Base-by-base conservation (phyloP, 345 rosid species). In the Mallotus nudiflorus region DNA sequence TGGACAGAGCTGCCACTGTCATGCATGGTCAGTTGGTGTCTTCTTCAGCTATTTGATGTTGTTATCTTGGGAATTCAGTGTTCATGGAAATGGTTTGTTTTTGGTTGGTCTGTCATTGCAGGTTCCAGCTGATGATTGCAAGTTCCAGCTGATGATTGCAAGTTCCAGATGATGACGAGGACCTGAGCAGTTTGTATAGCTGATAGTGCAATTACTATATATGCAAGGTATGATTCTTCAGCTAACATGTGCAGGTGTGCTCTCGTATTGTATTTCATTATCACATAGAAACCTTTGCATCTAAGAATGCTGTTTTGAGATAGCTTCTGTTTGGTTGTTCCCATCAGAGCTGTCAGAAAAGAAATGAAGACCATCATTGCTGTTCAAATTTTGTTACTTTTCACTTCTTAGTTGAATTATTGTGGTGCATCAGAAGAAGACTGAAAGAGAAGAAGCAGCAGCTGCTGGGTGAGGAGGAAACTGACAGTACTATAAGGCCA, bases 111-210 rank as follows among this genome's bases (percentile, higher is more conserved):
- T 65, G 18, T 45, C 16, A n/a, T 40, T 52, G 68, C 44, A 40
- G 64, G 55, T 15, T 68, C 53, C 24, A 59, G 39, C 37, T 58
- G 61, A 65, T 6, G 15, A 19, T 66, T 66, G 44, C 54, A 39
- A 37, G 24, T 20, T 51, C 55, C 11, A 62, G 45, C 45, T 49
- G 27, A 10, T 52, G 60, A 39, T 39, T 39, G 4, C 42, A 39
- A 4, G 42, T 12, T n/a, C 16, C 19, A 49, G 60, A n/a, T 66
- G 29, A 66, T 29, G 25, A 50, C 51, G 24, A 5, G 50, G 52
- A 39, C 33, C 25, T 1, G 22, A 51, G 55, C 27, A 10, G 18
- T 42, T 20, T 61, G 61, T 35, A 10, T 50, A 18, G 10, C 66
- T 48, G 65, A 57, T 44, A 14, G 40, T 9, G 14, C 33, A 22